Base-by-base conservation (phyloP, 768 basidiomycete genomes). In the Lentinula edodes region DNA sequence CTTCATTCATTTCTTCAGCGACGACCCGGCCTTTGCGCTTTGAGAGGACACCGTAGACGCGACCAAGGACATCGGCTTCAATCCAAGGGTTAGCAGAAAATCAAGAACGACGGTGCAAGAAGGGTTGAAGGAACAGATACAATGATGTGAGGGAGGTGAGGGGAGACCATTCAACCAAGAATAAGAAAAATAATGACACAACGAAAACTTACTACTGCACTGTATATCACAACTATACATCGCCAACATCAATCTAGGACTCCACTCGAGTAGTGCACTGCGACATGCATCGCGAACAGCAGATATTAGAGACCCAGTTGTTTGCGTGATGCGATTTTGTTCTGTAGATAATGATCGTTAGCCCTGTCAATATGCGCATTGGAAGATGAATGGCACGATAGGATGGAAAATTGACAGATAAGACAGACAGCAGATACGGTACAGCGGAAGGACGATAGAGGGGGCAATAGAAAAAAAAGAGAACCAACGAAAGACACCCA, bases 221-320 rank as follows among this genome's bases (percentile, higher is more conserved):
- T 98, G 97, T 58, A 99, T 98, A 69, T 98, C 95, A 73, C 96
- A 99, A 12, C 90, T 89, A 72, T 99, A 99, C 94, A 98, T 98
- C 0, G 97, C 97, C 66, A 99, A 78, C 87, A 95, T 92, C 66
- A 99, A 81, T 61, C 97, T 81, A 13, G 97, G 97, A 1, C 95
- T 98, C 97, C 97, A 99, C 73, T 98, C 97, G 50, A 98, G 76
- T 61, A 99, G 71, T 0, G 91, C 95, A 65, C 87, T 89, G 62
- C 91, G 84, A 71, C 95, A 98, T 0, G 93, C 88, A 66, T 99
- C 97, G 71, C 89, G 85, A 43, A 93, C 87, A 3, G 88, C 83
- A 3, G 97, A 91, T 64, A 96, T 94, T 52, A 97, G 77, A 2
- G 95, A 95, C 13, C 97, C 97, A 1, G 90, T 87, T 28, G 95